A percentile compares a stretch with the other conserved stretches of the same genome.
Conservation (phyloP, 345 rosid genomes). For the Nephelium lappaceum region DNA sequence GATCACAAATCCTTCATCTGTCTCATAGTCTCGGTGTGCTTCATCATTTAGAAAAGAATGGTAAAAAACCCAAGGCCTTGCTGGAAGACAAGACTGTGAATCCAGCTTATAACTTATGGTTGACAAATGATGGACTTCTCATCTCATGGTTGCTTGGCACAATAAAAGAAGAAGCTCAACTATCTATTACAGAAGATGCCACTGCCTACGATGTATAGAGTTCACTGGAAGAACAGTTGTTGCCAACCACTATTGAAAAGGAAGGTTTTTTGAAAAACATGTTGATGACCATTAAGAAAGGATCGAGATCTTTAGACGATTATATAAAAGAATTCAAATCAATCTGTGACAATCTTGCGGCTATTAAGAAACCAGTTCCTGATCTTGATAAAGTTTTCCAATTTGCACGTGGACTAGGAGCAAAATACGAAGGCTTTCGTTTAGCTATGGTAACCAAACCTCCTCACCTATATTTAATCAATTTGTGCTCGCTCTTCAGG, state of each 20-base stretch:
- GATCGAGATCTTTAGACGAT: too few species aligned
- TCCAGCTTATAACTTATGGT: background rate
- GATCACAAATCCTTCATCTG: constrained; percentile 4
- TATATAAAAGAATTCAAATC: too few species aligned
- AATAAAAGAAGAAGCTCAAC: background rate
- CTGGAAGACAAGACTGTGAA: background rate
- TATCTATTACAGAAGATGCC: background rate
- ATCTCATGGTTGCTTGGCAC: constrained; percentile 4
- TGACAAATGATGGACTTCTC: background rate
- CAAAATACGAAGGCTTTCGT: background rate
- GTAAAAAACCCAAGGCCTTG: background rate
- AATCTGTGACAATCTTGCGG: too few species aligned
- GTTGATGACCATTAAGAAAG: background rate
- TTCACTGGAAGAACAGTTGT: constrained; percentile 1
- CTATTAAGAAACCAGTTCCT: too few species aligned
- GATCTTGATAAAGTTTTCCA: too few species aligned
- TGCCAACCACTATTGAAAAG: background rate
- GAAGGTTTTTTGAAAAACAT: constrained; percentile 8
- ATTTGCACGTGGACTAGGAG: too few species aligned
- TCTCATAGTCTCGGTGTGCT: background rate
- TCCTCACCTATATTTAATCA: constrained; percentile 2
- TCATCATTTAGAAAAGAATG: background rate
- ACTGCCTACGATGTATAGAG: background rate
- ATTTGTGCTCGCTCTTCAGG: background rate
- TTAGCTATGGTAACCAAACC: constrained; percentile 8